Conservation (phyloP, 176 grass and related monocot genomes). For the Eragrostis nindensis region DNA sequence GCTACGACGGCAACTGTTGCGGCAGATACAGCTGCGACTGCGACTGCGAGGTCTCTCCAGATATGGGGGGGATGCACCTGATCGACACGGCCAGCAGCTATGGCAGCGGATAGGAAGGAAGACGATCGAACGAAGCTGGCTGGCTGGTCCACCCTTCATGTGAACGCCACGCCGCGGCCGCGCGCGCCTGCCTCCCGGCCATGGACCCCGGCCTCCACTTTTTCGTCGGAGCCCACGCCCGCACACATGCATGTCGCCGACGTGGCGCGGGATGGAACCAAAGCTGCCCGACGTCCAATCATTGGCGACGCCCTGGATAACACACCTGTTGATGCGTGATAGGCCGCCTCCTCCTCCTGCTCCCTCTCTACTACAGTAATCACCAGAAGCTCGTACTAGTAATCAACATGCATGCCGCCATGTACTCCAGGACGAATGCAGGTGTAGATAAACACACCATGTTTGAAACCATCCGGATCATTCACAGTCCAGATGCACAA, state of each 20-base stretch:
- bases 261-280: not conserved
- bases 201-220: not conserved
- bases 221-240: not conserved
- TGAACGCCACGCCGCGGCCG: slow-evolving; percentile 50
- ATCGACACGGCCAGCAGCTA: not conserved
- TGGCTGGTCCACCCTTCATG: slow-evolving; percentile 45
- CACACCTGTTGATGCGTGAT: not conserved
- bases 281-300: slow-evolving; percentile 1
- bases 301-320: not conserved
- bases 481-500: no score
- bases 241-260: slow-evolving; percentile 13
- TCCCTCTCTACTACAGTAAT: not conserved
- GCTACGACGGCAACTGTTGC: slow-evolving; percentile 2
- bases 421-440: no score
- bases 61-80: slow-evolving; percentile 36
- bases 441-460: no score
- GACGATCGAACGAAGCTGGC: not conserved
- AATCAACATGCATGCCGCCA: no score
- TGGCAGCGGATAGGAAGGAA: not conserved
- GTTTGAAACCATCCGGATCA: no score
- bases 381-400: no score
- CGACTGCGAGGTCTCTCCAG: not conserved
- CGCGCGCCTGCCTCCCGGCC: slow-evolving; percentile 1
- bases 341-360: not conserved
- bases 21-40: not conserved